Conservation (phyloP, 2,329 filamentous ascomycete genomes). For the Aspergillus sp. region DNA sequence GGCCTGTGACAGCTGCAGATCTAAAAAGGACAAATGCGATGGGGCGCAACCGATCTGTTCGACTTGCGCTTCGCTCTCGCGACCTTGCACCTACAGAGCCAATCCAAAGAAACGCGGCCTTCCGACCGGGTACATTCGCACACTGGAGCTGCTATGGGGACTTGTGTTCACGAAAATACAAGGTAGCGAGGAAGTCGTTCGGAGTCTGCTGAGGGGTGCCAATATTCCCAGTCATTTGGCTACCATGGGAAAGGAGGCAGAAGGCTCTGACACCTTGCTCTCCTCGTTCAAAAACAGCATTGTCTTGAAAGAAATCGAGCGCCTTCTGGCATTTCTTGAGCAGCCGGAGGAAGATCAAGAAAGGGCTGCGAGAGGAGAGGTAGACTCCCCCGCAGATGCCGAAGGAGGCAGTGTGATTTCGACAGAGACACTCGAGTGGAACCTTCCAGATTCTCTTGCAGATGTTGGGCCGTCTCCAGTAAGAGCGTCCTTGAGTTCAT, state of each 20-base stretch:
- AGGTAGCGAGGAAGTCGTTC: slow-evolving; percentile 59
- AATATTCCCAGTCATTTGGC: slow-evolving; percentile 38
- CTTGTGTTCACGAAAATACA: slow-evolving; percentile 65
- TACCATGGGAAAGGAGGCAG: slow-evolving; percentile 40
- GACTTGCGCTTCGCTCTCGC: slow-evolving; percentile 63
- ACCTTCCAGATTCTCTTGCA: slow-evolving; percentile 28
- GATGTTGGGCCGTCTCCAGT: slow-evolving; percentile 26
- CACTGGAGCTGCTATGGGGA: slow-evolving; percentile 67
- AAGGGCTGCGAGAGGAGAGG: slow-evolving; percentile 26
- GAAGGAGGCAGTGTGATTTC: slow-evolving; percentile 34
- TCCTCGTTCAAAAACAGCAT: slow-evolving; percentile 63
- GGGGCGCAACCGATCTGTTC: slow-evolving; percentile 66
- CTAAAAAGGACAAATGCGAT: slow-evolving; percentile 71
- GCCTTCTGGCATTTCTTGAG: slow-evolving; percentile 52
- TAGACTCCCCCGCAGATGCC: slow-evolving; percentile 29
- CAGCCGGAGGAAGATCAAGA: slow-evolving; percentile 39
- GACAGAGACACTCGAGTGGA: slow-evolving; percentile 34
- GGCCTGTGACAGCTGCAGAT: slow-evolving; percentile 68
- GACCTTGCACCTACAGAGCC: slow-evolving; percentile 69
- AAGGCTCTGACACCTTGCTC: slow-evolving; percentile 58
- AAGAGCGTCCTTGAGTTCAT: slow-evolving; percentile 21
- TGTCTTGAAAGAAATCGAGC: slow-evolving; percentile 63
- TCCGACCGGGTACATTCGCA: slow-evolving; percentile 76
- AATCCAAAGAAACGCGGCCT: slow-evolving; percentile 75
- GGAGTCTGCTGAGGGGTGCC: slow-evolving; percentile 52